Evolutionary conservation across 768 basidiomycete genomes (phyloP).

Genomic region (Lactifluus subvellereus): DNA sequence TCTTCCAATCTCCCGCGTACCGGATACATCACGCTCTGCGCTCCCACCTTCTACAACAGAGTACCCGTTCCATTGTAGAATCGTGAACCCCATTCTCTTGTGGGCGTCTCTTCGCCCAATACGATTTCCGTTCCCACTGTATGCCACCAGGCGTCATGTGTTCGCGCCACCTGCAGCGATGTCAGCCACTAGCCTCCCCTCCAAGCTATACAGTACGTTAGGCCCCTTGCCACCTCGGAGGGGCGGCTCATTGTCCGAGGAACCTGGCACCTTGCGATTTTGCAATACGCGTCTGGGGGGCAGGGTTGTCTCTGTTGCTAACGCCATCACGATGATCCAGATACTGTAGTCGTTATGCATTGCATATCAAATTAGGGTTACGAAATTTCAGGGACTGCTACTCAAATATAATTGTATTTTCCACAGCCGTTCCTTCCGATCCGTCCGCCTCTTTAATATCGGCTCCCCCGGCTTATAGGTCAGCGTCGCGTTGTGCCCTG

Average conservation of each 20-base stretch:
- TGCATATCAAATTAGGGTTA: too few species aligned
- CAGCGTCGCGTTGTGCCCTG: too few species aligned
- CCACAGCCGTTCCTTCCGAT: too few species aligned
- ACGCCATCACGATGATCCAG: too few species aligned
- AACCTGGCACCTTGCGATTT: constrained; percentile 21
- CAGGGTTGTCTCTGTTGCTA: too few species aligned
- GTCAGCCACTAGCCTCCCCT: constrained; percentile 13
- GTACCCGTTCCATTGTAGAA: constrained; percentile 6
- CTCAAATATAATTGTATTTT: too few species aligned
- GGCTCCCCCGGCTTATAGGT: too few species aligned
- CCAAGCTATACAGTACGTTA: constrained; percentile 14
- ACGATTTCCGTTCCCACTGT: constrained; percentile 22
- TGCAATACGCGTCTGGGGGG: constrained; percentile 18
- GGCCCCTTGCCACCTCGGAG: constrained; percentile 17
- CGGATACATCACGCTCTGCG: constrained; percentile 11
- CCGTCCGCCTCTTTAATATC: too few species aligned
- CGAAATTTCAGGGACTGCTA: too few species aligned
- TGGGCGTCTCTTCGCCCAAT: constrained; percentile 10
- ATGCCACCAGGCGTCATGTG: constrained; percentile 23
- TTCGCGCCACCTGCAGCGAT: constrained; percentile 18
- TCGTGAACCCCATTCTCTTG: not conserved
- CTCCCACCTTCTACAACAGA: constrained; percentile 9
- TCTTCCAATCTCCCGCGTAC: constrained; percentile 15
- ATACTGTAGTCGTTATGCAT: too few species aligned
- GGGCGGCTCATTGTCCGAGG: constrained; percentile 21